A percentile compares a stretch with the other conserved stretches of the same genome.
These are phyloP conservation scores for Grosmannia serpens DNA, from an alignment of 2,329 filamentous ascomycete species.

Conservation along the genomic window DNA sequence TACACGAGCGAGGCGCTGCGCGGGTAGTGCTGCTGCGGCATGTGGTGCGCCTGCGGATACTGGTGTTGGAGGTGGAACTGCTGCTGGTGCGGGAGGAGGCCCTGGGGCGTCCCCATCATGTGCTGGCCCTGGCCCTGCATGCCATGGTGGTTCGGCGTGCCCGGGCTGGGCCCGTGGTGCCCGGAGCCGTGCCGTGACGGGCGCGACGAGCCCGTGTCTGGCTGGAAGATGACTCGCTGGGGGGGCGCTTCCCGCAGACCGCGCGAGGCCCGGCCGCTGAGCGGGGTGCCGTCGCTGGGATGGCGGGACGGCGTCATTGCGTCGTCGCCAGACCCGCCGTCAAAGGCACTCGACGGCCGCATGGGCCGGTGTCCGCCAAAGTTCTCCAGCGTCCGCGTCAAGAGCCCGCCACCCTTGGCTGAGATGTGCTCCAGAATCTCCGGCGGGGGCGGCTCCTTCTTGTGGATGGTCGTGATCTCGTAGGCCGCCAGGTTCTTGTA, in stretches of 20 bases:
- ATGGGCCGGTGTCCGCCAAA: slow-evolving; percentile 29
- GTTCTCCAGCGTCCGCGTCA: slow-evolving; percentile 69
- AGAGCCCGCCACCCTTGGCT: slow-evolving; percentile 70
- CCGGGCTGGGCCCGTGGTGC: slow-evolving; percentile 24
- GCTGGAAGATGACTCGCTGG: slow-evolving; percentile 74
- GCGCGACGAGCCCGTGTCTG: slow-evolving; percentile 57
- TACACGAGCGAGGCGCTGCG: slow-evolving; percentile 35
- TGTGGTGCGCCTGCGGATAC: neutral
- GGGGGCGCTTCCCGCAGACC: slow-evolving; percentile 73
- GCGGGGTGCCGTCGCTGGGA: slow-evolving; percentile 33
- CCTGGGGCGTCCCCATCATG: slow-evolving; percentile 10
- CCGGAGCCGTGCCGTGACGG: slow-evolving; percentile 47
- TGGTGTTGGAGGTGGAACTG: slow-evolving; percentile 13
- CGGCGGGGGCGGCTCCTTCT: slow-evolving; percentile 72
- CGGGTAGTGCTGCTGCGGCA: slow-evolving; percentile 14
- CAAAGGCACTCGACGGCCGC: slow-evolving; percentile 29
- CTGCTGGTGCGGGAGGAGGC: slow-evolving; percentile 16
- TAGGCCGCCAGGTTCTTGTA: slow-evolving; percentile 84
- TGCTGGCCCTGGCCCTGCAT: slow-evolving; percentile 5
- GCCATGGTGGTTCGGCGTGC: slow-evolving; percentile 14
- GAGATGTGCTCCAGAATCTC: slow-evolving; percentile 83
- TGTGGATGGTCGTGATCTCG: slow-evolving; percentile 69
- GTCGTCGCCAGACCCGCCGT: slow-evolving; percentile 38
- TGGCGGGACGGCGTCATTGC: slow-evolving; percentile 45
- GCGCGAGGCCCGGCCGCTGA: slow-evolving; percentile 46